These are phyloP conservation scores for Eruca vesicaria DNA, from an alignment of 441 rosid genomes.

Conservation along the genomic window DNA sequence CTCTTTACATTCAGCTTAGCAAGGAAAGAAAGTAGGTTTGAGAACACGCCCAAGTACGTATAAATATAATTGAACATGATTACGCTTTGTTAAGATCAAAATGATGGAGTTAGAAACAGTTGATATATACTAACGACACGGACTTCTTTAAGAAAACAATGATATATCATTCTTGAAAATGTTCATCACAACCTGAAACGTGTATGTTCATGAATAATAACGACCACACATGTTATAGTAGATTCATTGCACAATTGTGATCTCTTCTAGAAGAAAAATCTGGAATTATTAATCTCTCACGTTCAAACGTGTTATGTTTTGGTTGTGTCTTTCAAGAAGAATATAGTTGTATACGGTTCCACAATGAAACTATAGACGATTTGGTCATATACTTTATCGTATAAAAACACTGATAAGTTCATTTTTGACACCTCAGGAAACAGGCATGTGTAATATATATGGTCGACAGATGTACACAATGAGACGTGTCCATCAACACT, in stretches of 20 bases:
- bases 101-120: background rate
- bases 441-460: background rate
- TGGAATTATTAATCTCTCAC: background rate
- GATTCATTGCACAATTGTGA: background rate
- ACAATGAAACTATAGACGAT: background rate
- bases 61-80: too few relatives aligned
- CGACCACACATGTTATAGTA: background rate
- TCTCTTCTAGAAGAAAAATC: background rate
- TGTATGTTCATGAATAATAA: background rate
- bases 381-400: background rate
- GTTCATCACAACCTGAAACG: background rate
- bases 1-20: too few relatives aligned
- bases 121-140: too few relatives aligned
- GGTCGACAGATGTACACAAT: slow-evolving; percentile 4
- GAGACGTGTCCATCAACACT: slow-evolving; percentile 17
- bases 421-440: slow-evolving; percentile 12
- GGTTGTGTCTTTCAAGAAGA: background rate
- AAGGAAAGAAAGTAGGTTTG: too few relatives aligned
- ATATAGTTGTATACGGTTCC: background rate
- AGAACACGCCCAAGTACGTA: too few relatives aligned
- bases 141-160: background rate
- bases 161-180: background rate
- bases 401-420: background rate
- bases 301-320: slow-evolving; percentile 3
- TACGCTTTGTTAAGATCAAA: too few relatives aligned